Base-by-base conservation (phyloP, 495 filamentous ascomycete genomes). In the Tetracladium setigerum region DNA sequence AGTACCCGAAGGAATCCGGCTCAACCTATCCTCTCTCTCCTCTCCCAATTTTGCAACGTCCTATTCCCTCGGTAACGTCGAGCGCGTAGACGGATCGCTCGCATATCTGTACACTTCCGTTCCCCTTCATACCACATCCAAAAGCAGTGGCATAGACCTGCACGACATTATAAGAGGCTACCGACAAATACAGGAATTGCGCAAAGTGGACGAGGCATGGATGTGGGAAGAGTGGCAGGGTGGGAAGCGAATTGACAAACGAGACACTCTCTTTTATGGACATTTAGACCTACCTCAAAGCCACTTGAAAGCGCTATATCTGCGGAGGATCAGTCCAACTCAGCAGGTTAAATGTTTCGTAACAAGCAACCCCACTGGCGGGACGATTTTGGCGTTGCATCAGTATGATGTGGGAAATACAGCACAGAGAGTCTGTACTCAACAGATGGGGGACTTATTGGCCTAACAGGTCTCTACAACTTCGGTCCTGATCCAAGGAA, bases 1-100 rank as follows among this genome's bases (percentile, higher is more conserved):
- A 15, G 85, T 88, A 5, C 92, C 94, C 2, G 69, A 71, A 15
- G 84, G 85, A 36, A 71, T 97, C 38, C 82, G 86, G 47, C 68
- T 98, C 39, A 84, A 86, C 43, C 72, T 95, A 33, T 95, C 94
- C 12, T 95, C 92, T 9, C 83, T 98, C 14, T 84, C 90, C 5
- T 86, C 92, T 4, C 81, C 86, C 9, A 84, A 95, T 59, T 95
- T 95, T 55, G 90, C 89, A 33, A 92, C 88, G 18, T 89, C 87
- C 47, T 96, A 96, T 64, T 82, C 84, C 17, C 73, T 96, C 11
- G 84, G 87, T 38, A 91, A 78, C 34, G 73, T 89, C 12, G 90
- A 89, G 35, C 65, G 94, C 38, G 86, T 96, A 30, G 87, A 95
- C 65, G 90, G 90, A 60, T 92, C 88, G 7, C 73, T 96, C 22